Percentiles rank a stretch among this genome's conserved stretches.
Conservation (phyloP, 305 asterid genomes). For the Petunia hybrid region DNA sequence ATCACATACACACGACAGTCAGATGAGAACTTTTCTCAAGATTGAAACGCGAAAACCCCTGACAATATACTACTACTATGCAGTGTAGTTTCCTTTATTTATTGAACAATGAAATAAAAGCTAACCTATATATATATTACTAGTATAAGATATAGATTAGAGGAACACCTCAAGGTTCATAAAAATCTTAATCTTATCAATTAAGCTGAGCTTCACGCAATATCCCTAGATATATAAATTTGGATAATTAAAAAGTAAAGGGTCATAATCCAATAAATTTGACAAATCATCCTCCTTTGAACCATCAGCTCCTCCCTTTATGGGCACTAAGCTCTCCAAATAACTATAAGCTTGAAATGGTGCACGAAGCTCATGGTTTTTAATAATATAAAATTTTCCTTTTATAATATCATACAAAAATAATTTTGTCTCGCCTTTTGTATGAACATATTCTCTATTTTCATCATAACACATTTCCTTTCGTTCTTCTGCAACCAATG, state of each 20-base stretch:
- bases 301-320: not conserved
- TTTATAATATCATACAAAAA: conserved; percentile 9
- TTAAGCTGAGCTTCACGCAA: not conserved
- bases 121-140: not conserved
- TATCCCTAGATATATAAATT: not conserved
- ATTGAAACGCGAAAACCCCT: too few species aligned
- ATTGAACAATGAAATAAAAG: too few species aligned
- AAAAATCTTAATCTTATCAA: not conserved
- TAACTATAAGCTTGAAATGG: conserved; percentile 28
- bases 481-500: conserved; percentile 1
- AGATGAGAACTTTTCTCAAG: too few species aligned
- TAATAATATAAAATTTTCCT: not conserved
- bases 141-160: not conserved
- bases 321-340: conserved; percentile 4
- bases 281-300: not conserved
- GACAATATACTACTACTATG: too few species aligned
- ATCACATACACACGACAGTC: too few species aligned
- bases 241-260: not conserved
- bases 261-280: not conserved
- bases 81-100: too few species aligned
- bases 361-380: conserved; percentile 7
- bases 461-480: conserved; percentile 23
- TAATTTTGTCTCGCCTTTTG: conserved; percentile 23
- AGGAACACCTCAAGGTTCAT: not conserved
- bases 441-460: conserved; percentile 19